Evolutionary conservation across 2,329 filamentous ascomycete genomes (phyloP).

Genomic region (Xylaria sp.): DNA sequence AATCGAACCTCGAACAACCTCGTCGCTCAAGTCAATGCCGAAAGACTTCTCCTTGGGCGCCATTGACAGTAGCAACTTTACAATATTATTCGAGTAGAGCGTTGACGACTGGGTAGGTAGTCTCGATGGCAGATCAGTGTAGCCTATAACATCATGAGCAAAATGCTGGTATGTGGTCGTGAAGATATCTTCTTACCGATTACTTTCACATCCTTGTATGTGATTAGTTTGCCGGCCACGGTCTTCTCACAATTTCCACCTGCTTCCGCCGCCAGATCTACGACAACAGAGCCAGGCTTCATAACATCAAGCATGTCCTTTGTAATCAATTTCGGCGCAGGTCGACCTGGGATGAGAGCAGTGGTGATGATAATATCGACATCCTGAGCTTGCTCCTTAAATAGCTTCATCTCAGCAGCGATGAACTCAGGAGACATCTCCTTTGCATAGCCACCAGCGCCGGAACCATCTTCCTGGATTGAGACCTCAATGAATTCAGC

Average conservation of each 20-base stretch:
- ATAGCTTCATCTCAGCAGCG: constrained; percentile 87
- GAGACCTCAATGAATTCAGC: constrained; percentile 88
- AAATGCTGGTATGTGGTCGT: neutral
- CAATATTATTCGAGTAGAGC: constrained; percentile 90
- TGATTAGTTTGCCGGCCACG: constrained; percentile 62
- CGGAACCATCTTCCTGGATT: constrained; percentile 76
- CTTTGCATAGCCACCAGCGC: constrained; percentile 82
- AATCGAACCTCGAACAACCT: constrained; percentile 80
- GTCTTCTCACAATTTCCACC: constrained; percentile 86
- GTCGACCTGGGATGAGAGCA: constrained; percentile 79
- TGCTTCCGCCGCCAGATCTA: constrained; percentile 81
- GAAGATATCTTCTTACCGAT: constrained; percentile 54
- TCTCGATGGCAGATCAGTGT: constrained; percentile 81
- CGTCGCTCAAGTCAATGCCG: constrained; percentile 73
- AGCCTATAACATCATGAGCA: constrained; percentile 45
- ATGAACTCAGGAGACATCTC: constrained; percentile 94
- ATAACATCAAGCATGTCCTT: constrained; percentile 75
- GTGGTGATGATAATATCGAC: constrained; percentile 93
- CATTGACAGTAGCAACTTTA: constrained; percentile 81
- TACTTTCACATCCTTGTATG: constrained; percentile 73
- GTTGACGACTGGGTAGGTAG: constrained; percentile 86
- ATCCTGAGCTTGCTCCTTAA: constrained; percentile 78
- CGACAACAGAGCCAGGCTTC: constrained; percentile 84
- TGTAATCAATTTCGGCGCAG: constrained; percentile 78
- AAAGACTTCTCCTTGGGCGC: constrained; percentile 71